Conservation (phyloP, 2,329 filamentous ascomycete species). For the Cytospora paraplurivora region DNA sequence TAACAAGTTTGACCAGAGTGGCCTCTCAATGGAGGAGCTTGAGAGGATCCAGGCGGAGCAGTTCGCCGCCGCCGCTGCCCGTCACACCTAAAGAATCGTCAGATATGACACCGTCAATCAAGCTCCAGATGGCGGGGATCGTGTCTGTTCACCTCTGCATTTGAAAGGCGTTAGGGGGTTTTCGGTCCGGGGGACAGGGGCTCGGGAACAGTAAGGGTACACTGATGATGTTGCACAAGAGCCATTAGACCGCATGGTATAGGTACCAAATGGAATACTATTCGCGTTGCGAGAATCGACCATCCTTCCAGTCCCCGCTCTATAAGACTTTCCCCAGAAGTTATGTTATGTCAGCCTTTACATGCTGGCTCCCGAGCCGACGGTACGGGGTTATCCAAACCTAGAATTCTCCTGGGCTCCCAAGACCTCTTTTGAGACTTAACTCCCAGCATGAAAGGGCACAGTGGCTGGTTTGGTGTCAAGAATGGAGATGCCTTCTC, state of each 20-base stretch:
- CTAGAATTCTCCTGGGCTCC: no score
- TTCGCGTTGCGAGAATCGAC: not conserved
- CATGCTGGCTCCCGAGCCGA: no score
- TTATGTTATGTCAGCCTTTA: no score
- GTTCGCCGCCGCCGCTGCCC: constrained; percentile 78
- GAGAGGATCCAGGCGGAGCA: constrained; percentile 87
- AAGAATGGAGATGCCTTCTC: constrained; percentile 1
- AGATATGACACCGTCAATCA: not conserved
- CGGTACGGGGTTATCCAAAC: no score
- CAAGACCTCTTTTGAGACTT: no score
- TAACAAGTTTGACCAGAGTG: constrained; percentile 94
- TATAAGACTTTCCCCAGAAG: not conserved
- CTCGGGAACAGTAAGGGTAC: constrained; percentile 1
- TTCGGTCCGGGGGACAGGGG: constrained; percentile 4
- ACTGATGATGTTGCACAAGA: constrained; percentile 15
- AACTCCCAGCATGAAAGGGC: no score
- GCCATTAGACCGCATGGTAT: constrained; percentile 18
- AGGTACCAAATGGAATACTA: constrained; percentile 10
- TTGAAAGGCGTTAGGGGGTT: constrained; percentile 23
- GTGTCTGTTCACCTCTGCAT: constrained; percentile 22
- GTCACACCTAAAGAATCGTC: constrained; percentile 56
- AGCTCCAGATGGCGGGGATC: not conserved
- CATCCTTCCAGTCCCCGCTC: not conserved
- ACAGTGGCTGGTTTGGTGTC: constrained; percentile 1
- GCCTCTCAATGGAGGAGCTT: constrained; percentile 87